These are phyloP conservation scores for Fibroporia radiculosa DNA, from an alignment of 768 basidiomycete genomes.

Conservation along the genomic window DNA sequence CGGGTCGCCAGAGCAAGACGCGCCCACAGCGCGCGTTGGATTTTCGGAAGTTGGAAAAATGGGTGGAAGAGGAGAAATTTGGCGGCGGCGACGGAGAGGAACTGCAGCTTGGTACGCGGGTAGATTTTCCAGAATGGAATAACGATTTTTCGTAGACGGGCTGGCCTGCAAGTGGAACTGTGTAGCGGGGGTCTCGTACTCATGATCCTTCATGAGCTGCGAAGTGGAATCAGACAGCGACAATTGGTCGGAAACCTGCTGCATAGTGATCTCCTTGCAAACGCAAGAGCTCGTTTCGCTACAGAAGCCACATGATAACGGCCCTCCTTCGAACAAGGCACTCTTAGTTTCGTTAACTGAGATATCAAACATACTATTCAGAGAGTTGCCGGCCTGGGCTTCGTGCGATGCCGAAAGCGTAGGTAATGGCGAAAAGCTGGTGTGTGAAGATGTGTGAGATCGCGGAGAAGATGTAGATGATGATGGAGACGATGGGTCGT, in stretches of 20 bases:
- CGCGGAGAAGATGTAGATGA: constrained; percentile 24
- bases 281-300: constrained; percentile 63
- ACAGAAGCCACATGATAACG: constrained; percentile 69
- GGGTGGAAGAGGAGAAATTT: constrained; percentile 31
- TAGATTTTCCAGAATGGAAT: constrained; percentile 68
- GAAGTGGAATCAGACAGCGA: constrained; percentile 8
- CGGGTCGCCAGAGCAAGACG: constrained; percentile 76
- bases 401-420: constrained; percentile 21
- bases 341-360: constrained; percentile 24
- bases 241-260: constrained; percentile 30
- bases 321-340: constrained; percentile 23
- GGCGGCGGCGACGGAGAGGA: constrained; percentile 58
- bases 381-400: constrained; percentile 21
- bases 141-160: constrained; percentile 16
- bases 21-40: constrained; percentile 24
- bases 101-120: constrained; percentile 78
- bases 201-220: constrained; percentile 23
- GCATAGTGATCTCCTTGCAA: constrained; percentile 60
- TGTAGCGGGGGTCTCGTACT: constrained; percentile 9
- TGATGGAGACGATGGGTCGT: constrained; percentile 19
- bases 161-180: constrained; percentile 11
- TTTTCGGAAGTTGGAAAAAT: constrained; percentile 43
- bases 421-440: constrained; percentile 25
- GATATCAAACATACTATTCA: constrained; percentile 30
- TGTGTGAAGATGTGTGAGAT: constrained; percentile 44